These are phyloP conservation scores for Crucihimalaya himalaica DNA, from an alignment of 345 rosid species.

Conservation along the genomic window DNA sequence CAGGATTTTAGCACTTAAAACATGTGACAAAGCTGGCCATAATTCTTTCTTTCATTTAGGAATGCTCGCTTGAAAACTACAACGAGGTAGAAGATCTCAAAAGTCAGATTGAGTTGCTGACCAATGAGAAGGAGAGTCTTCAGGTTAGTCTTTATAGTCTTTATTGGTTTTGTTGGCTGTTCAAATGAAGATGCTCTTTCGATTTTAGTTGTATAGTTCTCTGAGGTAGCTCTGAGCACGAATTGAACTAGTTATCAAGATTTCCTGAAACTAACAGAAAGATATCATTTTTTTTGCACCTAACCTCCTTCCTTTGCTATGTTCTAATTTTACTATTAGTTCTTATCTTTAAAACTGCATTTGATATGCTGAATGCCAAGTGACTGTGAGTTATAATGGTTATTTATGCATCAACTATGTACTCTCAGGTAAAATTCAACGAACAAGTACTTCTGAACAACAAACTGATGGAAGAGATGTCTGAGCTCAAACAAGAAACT, in stretches of 20 bases:
- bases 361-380: not conserved
- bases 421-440: slow-evolving; percentile 57
- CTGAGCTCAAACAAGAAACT: slow-evolving; percentile 62
- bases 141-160: slow-evolving; percentile 61
- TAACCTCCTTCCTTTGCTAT: not conserved
- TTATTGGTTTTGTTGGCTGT: slow-evolving; percentile 6
- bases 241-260: not conserved
- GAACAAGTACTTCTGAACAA: slow-evolving; percentile 57
- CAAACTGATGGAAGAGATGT: slow-evolving; percentile 57
- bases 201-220: not conserved
- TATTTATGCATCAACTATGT: slow-evolving; percentile 25
- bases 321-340: not conserved
- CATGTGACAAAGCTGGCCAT: slow-evolving; percentile 3
- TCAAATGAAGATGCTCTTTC: slow-evolving; percentile 16
- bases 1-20: slow-evolving; percentile 1
- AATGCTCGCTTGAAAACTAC: slow-evolving; percentile 14
- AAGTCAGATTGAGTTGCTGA: slow-evolving; percentile 57
- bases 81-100: slow-evolving; percentile 62
- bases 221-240: slow-evolving; percentile 1
- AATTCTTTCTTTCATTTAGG: slow-evolving; percentile 19
- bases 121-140: slow-evolving; percentile 58
- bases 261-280: not conserved
- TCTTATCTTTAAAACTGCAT: not conserved
- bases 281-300: not conserved
- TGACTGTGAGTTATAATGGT: not conserved